These are phyloP conservation scores for Ceratobasidium sp. DNA, from an alignment of 1,284 basidiomycete species.

Conservation along the genomic window DNA sequence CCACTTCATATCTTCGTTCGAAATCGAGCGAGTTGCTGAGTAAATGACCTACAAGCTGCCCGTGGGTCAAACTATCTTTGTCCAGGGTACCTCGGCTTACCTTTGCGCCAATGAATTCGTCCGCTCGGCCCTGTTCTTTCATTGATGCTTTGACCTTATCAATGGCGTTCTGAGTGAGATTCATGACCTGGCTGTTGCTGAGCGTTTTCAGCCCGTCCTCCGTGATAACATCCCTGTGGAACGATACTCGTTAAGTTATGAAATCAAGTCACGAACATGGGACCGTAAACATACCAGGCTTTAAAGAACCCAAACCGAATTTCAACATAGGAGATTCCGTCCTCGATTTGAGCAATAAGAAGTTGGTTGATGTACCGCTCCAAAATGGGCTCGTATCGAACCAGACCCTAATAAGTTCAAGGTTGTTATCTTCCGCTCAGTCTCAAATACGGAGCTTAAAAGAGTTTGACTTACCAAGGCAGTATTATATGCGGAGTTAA, in stretches of 20 bases:
- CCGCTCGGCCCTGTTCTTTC: slow-evolving; percentile 65
- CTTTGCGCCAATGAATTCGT: slow-evolving; percentile 75
- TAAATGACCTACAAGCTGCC: slow-evolving; percentile 74
- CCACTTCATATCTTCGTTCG: slow-evolving; percentile 71
- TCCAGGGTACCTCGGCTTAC: slow-evolving; percentile 55
- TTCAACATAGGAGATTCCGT: slow-evolving; percentile 81
- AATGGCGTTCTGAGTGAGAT: slow-evolving; percentile 60
- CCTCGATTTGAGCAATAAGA: slow-evolving; percentile 71
- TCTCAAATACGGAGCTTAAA: not conserved
- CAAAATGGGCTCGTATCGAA: slow-evolving; percentile 70
- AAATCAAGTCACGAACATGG: no score
- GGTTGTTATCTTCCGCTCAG: not conserved
- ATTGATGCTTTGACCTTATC: slow-evolving; percentile 69
- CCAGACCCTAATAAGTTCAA: slow-evolving; percentile 61
- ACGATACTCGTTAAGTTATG: no score
- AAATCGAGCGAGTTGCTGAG: slow-evolving; percentile 71
- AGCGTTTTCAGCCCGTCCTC: not conserved
- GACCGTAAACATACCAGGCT: no score
- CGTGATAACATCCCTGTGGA: not conserved
- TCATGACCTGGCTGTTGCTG: not conserved
- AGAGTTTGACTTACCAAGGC: slow-evolving; percentile 60
- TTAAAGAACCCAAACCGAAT: slow-evolving; percentile 74
- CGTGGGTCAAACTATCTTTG: not conserved
- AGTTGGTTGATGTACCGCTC: slow-evolving; percentile 72
- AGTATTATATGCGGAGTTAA: slow-evolving; percentile 67